Evolutionary conservation across 345 rosid species (phyloP).

Genomic region (Pelargonium nanum): DNA sequence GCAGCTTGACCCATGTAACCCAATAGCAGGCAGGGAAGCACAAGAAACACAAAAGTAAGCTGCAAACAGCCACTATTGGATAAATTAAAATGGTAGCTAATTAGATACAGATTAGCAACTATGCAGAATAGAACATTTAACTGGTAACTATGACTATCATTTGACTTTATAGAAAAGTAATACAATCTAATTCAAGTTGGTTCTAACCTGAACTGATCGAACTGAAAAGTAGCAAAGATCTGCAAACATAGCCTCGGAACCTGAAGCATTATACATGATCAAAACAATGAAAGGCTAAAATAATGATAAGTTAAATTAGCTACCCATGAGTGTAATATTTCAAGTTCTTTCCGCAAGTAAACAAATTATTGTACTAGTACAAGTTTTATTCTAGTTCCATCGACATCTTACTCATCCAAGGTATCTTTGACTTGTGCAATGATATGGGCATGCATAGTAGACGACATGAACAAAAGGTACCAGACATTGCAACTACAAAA

Average conservation of each 20-base stretch:
- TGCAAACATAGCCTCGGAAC: conserved; percentile 99
- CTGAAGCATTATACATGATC: conserved; percentile 34
- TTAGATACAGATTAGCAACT: background rate
- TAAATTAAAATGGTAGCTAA: conserved; percentile 15
- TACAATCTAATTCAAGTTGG: conserved; percentile 2
- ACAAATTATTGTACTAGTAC: background rate
- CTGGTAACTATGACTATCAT: background rate
- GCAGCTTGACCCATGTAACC: conserved; percentile 99
- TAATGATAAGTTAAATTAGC: background rate
- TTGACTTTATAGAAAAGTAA: background rate
- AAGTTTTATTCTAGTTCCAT: background rate
- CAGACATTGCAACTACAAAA: background rate
- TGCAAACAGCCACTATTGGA: conserved; percentile 46
- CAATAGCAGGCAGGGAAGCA: conserved; percentile 89
- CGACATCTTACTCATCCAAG: background rate
- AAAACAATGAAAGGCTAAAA: background rate
- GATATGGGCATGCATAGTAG: background rate
- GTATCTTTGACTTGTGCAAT: background rate
- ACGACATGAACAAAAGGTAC: background rate
- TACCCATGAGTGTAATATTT: background rate
- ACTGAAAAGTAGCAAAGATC: conserved; percentile 98
- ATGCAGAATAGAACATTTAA: background rate
- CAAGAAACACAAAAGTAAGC: conserved; percentile 95
- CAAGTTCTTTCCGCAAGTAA: background rate
- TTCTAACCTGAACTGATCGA: conserved; percentile 83